These are phyloP conservation scores for Rubia yunnanensis DNA, from an alignment of 257 asterid genomes.

Conservation along the genomic window DNA sequence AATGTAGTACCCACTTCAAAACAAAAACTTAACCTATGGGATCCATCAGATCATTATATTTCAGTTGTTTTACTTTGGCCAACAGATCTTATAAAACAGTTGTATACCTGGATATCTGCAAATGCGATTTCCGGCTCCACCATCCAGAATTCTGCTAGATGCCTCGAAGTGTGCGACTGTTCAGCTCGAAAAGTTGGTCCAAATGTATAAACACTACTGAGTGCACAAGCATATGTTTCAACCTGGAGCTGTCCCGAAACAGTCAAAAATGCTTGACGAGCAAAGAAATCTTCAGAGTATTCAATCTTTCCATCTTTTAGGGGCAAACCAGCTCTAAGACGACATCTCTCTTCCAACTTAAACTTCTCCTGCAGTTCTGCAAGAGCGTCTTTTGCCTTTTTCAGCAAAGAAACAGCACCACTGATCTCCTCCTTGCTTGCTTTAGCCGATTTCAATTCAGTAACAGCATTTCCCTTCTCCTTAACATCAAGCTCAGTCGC, in stretches of 20 bases:
- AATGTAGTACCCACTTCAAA: neutral
- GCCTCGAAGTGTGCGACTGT: conserved; percentile 85
- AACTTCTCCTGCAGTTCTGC: conserved; percentile 49
- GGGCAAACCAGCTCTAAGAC: conserved; percentile 57
- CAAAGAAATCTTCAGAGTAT: conserved; percentile 75
- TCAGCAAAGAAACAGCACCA: conserved; percentile 66
- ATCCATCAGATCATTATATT: neutral
- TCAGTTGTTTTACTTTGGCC: neutral
- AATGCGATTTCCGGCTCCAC: conserved; percentile 97
- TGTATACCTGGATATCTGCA: conserved; percentile 73
- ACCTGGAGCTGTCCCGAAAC: conserved; percentile 98
- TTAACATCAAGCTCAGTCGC: conserved; percentile 53
- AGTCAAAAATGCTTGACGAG: conserved; percentile 86
- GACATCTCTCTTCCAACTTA: conserved; percentile 52
- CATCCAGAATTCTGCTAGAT: conserved; percentile 98
- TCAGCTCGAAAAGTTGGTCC: conserved; percentile 98
- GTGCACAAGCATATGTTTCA: conserved; percentile 90
- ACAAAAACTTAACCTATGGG: neutral
- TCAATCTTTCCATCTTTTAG: conserved; percentile 79
- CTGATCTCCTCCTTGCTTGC: conserved; percentile 48
- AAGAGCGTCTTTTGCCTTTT: conserved; percentile 58
- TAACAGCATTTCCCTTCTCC: conserved; percentile 75
- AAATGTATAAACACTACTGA: conserved; percentile 82
- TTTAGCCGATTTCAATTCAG: conserved; percentile 59
- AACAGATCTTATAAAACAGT: neutral